Conservation (phyloP, 352 stramenopile genomes). For the Pythium guiyangense region DNA sequence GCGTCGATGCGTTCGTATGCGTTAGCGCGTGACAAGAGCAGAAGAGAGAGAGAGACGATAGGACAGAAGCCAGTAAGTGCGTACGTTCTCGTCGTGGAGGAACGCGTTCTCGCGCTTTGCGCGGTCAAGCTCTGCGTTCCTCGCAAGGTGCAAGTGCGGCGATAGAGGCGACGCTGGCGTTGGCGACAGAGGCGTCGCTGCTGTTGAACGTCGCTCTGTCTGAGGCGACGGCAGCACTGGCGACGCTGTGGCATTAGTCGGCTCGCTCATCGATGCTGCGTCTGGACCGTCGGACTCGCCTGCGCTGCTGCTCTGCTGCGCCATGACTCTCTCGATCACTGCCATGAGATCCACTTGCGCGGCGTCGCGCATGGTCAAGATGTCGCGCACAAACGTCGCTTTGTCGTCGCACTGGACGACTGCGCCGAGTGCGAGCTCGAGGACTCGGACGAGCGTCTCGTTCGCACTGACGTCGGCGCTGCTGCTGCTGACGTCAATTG, state of each 20-base stretch:
- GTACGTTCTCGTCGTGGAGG: slow-evolving; percentile 61
- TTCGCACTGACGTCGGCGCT: background rate
- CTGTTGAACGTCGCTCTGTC: background rate
- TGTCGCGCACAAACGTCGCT: slow-evolving; percentile 54
- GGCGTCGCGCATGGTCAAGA: slow-evolving; percentile 51
- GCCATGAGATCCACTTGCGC: slow-evolving; percentile 63
- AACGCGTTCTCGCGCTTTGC: slow-evolving; percentile 46
- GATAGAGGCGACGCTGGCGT: slow-evolving; percentile 9
- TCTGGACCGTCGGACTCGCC: background rate
- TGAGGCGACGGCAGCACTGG: background rate
- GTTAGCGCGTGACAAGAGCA: no score
- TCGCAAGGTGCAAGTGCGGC: slow-evolving; percentile 33
- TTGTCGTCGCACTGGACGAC: slow-evolving; percentile 59
- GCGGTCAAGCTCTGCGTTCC: slow-evolving; percentile 43
- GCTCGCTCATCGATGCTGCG: background rate
- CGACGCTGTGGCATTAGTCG: background rate
- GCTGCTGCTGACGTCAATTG: background rate
- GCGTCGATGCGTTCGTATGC: no score
- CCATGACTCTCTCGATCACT: slow-evolving; percentile 55
- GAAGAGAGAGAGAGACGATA: no score
- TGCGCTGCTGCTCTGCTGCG: slow-evolving; percentile 8
- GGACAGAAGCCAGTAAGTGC: background rate
- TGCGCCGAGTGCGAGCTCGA: slow-evolving; percentile 46
- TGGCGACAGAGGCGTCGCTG: background rate
- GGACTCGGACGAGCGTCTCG: slow-evolving; percentile 11